Base-by-base conservation (phyloP, 495 filamentous ascomycete species). In the Penicillium antarcticum region DNA sequence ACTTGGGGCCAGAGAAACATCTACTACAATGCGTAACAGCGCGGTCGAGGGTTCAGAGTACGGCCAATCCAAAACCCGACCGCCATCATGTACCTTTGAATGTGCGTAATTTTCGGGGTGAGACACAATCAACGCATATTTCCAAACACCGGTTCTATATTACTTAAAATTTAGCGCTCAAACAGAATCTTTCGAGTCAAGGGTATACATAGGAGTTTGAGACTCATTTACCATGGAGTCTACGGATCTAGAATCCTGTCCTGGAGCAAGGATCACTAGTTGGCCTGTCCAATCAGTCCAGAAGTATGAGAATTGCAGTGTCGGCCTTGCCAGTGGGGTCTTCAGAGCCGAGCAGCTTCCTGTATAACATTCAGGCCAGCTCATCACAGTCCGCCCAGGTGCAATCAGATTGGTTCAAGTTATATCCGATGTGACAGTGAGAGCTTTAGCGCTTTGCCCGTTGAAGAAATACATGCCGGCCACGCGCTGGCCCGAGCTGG, bases 401-500 rank as follows among this genome's bases (percentile, higher is more conserved):
- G 36, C 45, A 37, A 26, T 26, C 17, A 41, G 6, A 51, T 57
- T 60, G 49, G 49, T 26, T 17, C 12, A 11, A 33, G n/a, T 34
- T 29, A 36, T 42, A 9, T 33, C 12, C 32, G 37, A 53, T 42
- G 48, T 44, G 48, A 49, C 31, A 42, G 34, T 33, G 21, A 39
- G 14, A 40, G 42, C 23, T 31, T 34, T 37, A 38, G 12, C 50
- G 47, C 60, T 56, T 51, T 45, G 14, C 58, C 58, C 19, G 48
- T 50, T 61, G 35, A 17, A 59, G 61, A 29, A 61, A 45, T 14
- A 42, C 16, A 47, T 33, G 43, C 42, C 49, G 55, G 50, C 61
- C 50, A 55, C 58, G 52, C 49, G 52, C 31, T 65, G 61, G 58
- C 40, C 58, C 56, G 52, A 62, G 52, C 24, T 37, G 44, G 54